Evolutionary conservation across 1,284 basidiomycete genomes (phyloP).

Genomic region (Kalmanozyma brasiliensis): DNA sequence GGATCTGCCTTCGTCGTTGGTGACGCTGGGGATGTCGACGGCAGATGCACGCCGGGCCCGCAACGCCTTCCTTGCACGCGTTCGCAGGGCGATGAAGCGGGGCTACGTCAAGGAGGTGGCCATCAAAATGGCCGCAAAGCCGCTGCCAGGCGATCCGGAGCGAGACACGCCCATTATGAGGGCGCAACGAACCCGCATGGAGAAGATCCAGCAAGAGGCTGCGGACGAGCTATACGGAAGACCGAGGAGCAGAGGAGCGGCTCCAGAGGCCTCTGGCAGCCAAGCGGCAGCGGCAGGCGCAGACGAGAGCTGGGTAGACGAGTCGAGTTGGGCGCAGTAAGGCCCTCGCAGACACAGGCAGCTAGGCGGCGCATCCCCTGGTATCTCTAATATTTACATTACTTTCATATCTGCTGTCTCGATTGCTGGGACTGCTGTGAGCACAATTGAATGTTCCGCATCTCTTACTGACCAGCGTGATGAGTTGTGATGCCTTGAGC

Average conservation of each 20-base stretch:
- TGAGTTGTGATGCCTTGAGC: no score
- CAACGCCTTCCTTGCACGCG: conserved; percentile 53
- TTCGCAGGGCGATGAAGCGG: conserved; percentile 48
- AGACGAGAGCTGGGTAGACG: conserved; percentile 23
- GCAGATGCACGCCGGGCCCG: conserved; percentile 48
- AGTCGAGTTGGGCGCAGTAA: conserved; percentile 18
- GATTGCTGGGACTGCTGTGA: no score
- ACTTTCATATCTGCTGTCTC: no score
- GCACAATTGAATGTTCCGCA: no score
- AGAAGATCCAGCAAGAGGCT: conserved; percentile 36
- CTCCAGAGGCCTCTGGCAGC: background rate
- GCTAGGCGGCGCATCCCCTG: no score
- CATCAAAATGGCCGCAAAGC: conserved; percentile 48
- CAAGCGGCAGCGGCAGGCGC: conserved; percentile 1
- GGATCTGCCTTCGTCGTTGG: conserved; percentile 50
- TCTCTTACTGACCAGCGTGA: no score
- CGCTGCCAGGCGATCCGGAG: conserved; percentile 29
- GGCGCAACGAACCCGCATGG: conserved; percentile 41
- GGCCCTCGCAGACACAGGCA: no score
- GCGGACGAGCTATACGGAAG: conserved; percentile 17
- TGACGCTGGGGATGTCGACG: conserved; percentile 47
- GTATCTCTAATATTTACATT: no score
- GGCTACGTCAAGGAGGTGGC: conserved; percentile 38
- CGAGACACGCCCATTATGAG: conserved; percentile 48
- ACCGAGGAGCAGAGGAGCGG: background rate